A percentile compares a stretch with the other conserved stretches of the same genome.
phyloP scores from a whole-genome alignment of 371 early-diverging fungal species.

The Mucor ambiguus region DNA sequence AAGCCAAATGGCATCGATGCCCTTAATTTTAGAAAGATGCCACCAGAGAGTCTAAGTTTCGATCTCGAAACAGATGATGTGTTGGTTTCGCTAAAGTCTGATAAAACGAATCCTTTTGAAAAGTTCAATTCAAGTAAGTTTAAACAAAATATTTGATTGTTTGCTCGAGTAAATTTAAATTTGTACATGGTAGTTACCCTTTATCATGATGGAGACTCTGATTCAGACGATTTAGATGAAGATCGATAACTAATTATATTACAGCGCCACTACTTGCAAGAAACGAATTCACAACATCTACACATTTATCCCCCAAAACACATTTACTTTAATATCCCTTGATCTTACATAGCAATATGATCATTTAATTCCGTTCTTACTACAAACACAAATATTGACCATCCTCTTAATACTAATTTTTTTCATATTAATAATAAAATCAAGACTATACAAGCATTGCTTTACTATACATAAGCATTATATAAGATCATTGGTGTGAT shows the following conservation, averaged over 20 bases:
- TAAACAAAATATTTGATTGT: background rate
- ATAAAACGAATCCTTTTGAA: conserved; percentile 31
- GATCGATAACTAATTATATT: background rate
- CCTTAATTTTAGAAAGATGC: conserved; percentile 65
- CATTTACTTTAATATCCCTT: background rate
- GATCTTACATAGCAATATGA: background rate
- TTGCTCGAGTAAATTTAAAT: background rate
- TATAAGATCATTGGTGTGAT: too few species aligned
- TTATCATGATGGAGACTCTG: conserved; percentile 65
- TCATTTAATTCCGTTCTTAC: background rate
- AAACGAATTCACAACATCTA: background rate
- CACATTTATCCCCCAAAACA: background rate
- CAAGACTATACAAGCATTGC: background rate
- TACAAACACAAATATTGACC: background rate
- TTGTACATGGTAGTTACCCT: conserved; percentile 52
- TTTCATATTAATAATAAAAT: background rate
- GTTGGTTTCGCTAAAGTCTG: conserved; percentile 20
- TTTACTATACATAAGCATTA: background rate
- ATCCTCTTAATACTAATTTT: background rate
- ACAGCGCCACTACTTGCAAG: background rate
- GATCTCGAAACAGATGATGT: conserved; percentile 32
- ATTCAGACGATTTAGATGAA: conserved; percentile 22
- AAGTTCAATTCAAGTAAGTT: conserved; percentile 36
- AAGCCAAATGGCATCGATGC: conserved; percentile 62
- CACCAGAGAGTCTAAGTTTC: conserved; percentile 20